Conservation (phyloP, 1,284 basidiomycete genomes). For the Tilletia indica region DNA sequence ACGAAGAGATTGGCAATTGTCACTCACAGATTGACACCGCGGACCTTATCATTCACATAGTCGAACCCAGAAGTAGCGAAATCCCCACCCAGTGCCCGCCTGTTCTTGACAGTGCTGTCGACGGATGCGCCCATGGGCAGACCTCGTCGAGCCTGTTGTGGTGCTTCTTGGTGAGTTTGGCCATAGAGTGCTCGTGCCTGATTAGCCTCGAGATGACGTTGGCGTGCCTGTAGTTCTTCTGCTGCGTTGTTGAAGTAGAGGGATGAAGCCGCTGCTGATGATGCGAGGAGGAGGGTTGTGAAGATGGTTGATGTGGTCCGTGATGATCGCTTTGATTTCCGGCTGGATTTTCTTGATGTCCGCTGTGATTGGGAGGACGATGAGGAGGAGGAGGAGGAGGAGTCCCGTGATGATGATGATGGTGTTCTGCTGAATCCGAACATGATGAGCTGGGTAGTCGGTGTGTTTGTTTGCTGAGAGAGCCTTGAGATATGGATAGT, state of each 20-base stretch:
- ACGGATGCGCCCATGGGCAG: constrained; percentile 7
- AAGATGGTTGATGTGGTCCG: neutral
- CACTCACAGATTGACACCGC: constrained; percentile 17
- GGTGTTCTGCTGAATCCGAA: neutral
- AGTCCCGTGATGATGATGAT: neutral
- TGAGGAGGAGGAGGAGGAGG: neutral
- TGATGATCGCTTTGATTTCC: neutral
- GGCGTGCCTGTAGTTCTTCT: neutral
- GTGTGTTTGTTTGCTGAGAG: neutral
- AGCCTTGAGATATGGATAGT: neutral
- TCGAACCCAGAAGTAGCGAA: constrained; percentile 8
- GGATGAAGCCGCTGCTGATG: constrained; percentile 2
- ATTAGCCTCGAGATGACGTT: neutral
- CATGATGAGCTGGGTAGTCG: neutral
- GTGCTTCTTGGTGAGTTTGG: neutral
- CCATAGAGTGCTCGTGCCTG: neutral
- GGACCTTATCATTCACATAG: constrained; percentile 12
- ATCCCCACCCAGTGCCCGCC: neutral
- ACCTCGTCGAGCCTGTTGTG: neutral
- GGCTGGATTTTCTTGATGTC: neutral
- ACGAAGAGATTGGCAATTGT: neutral
- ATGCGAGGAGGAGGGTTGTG: neutral
- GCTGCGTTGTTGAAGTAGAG: neutral
- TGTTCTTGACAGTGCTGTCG: neutral
- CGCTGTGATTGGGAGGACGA: neutral